phyloP scores from a whole-genome alignment of 352 stramenopile genomes.

The Blastocystis hominis region DNA sequence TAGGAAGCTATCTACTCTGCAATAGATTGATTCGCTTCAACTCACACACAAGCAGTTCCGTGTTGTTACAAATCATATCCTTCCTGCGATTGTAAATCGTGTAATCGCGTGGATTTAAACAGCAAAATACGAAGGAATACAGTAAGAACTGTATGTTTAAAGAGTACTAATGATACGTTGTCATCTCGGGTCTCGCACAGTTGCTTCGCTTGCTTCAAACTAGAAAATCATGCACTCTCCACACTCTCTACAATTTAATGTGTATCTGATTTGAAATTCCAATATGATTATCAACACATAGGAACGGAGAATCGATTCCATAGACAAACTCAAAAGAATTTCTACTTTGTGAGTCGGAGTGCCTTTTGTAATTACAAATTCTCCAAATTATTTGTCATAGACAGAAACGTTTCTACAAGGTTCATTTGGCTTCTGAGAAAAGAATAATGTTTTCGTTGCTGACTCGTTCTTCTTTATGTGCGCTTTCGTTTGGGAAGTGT shows the following conservation, averaged over 20 bases:
- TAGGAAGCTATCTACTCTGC: not conserved
- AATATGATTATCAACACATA: not conserved
- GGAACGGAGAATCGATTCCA: not conserved
- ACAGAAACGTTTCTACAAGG: not conserved
- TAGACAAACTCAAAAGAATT: constrained; percentile 16
- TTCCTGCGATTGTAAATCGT: constrained; percentile 16
- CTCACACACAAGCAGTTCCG: not conserved
- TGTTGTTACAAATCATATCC: not conserved
- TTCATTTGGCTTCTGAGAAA: not conserved
- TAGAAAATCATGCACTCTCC: not conserved
- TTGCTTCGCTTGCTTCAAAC: not conserved
- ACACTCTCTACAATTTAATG: not conserved
- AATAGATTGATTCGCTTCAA: not conserved
- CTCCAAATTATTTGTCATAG: not conserved
- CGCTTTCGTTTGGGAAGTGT: not conserved
- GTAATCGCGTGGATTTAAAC: constrained; percentile 37
- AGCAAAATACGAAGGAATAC: constrained; percentile 18
- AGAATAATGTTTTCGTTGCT: not conserved
- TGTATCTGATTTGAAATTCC: constrained; percentile 14
- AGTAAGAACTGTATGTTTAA: not conserved
- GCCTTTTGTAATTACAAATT: constrained; percentile 3
- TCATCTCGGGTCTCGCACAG: not conserved
- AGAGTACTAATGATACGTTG: not conserved
- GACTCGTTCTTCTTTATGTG: not conserved
- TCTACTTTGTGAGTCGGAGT: not conserved